A percentile compares a stretch with the other conserved stretches of the same genome.
Conservation (phyloP, 2,329 filamentous ascomycete genomes). For the Scytalidium lignicola region DNA sequence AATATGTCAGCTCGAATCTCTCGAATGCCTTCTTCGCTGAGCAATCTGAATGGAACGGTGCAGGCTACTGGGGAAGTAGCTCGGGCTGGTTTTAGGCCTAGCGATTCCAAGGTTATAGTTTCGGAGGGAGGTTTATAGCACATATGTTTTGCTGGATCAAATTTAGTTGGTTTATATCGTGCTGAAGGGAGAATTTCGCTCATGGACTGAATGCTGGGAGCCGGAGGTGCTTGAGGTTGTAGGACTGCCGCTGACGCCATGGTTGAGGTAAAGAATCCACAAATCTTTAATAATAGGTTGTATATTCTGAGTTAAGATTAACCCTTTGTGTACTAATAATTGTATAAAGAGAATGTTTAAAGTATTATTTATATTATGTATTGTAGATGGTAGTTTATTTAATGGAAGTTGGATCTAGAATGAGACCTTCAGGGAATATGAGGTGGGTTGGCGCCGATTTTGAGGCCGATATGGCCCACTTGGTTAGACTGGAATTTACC, state of each 20-base stretch:
- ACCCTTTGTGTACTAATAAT: too few relatives aligned
- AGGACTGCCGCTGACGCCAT: neutral
- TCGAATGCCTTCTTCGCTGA: constrained; percentile 51
- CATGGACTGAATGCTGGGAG: neutral
- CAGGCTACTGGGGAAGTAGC: constrained; percentile 56
- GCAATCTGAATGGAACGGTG: constrained; percentile 56
- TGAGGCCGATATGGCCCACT: too few relatives aligned
- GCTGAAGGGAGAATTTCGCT: neutral
- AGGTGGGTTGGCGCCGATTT: too few relatives aligned
- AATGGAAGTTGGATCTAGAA: too few relatives aligned
- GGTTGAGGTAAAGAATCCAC: neutral
- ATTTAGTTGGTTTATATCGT: constrained; percentile 22
- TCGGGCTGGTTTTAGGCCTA: constrained; percentile 43
- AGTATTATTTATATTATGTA: too few relatives aligned
- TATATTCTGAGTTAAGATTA: too few relatives aligned
- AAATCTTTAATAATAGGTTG: too few relatives aligned
- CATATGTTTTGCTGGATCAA: constrained; percentile 49
- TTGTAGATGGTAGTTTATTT: too few relatives aligned
- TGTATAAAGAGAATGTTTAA: too few relatives aligned
- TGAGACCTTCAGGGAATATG: too few relatives aligned
- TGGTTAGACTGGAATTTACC: too few relatives aligned
- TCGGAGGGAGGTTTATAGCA: constrained; percentile 42
- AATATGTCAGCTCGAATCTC: constrained; percentile 55
- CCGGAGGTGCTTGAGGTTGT: neutral
- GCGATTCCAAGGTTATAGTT: constrained; percentile 50